Evolutionary conservation across 163 green algal species (phyloP), one percentile per base, ranked within the genome.

Genomic region (Chlorella variabilis): DNA sequence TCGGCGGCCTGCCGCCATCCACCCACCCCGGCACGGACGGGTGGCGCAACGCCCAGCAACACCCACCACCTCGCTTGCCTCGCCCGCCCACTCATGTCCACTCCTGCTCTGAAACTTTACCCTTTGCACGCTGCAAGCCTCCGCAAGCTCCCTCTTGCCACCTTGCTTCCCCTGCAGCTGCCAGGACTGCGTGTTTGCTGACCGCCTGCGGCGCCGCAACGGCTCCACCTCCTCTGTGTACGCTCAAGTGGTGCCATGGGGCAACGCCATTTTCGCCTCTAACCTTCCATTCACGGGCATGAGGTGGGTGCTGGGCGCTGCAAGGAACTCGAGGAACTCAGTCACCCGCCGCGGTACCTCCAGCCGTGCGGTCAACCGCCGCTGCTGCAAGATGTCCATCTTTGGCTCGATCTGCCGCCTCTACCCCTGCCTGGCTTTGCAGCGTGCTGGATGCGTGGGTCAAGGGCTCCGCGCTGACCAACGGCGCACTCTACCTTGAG

Each of bases 371-470:
- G 54, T 29, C 23, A 63, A 15, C 54, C 23, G 54, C 20, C 54
- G 18, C 54, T 33, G 54, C 54, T 63, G 54, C 45, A 54, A 23
- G 45, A 15, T 54, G 45, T 5, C 54, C 54, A 31, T 15, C 20
- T 62, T 25, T 15, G 13, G 23, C 4, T 31, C 15, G 25, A 15
- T 27, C n/a, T 20, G n/a, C 23, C 38, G 65, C 65, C 34, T 4
- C 63, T 51, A 15, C 54, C 6, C 18, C 54, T 33, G 18, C 20
- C 23, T 11, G 7, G 25, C 9, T 11, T 45, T 66, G 75, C 75
- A 81, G 75, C 41, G 49, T 83, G 21, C 51, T 83, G 38, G 77
- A 83, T 29, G 66, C 38, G 5, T 83, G 77, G 77, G 49, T 83
- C 11, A 70, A 77, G 39, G 77, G 77, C n/a, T 45, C 25, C 15